phyloP scores from a whole-genome alignment of 257 asterid species.

The Nicotiana tabacum region DNA sequence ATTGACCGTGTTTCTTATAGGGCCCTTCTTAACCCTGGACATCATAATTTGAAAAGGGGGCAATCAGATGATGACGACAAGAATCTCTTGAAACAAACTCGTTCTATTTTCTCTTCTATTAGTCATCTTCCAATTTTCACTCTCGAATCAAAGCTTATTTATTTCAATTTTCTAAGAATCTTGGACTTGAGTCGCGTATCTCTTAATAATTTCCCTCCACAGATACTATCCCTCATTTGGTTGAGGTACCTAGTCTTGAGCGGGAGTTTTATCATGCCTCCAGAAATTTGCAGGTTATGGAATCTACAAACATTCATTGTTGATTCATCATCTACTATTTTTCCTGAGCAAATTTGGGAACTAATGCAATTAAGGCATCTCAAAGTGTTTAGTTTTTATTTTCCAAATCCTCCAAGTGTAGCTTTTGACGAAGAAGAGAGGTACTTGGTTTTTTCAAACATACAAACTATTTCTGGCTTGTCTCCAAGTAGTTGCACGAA shows the following conservation, averaged over 20 bases:
- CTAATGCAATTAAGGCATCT: slow-evolving; percentile 6
- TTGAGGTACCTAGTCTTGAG: neutral
- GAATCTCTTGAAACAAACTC: neutral
- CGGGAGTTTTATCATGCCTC: neutral
- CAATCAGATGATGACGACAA: neutral
- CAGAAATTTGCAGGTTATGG: neutral
- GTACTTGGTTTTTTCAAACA: neutral
- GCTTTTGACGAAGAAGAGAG: too few species aligned
- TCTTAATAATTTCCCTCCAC: neutral
- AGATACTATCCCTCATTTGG: neutral
- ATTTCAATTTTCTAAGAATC: slow-evolving; percentile 8
- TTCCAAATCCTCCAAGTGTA: neutral
- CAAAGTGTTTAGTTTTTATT: neutral
- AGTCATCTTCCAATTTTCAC: neutral
- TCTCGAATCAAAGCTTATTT: neutral
- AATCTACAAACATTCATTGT: neutral
- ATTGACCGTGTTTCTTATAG: too few species aligned
- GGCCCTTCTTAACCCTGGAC: too few species aligned
- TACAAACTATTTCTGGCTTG: neutral
- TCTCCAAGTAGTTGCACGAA: neutral
- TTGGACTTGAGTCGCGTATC: slow-evolving; percentile 6
- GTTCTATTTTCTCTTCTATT: neutral
- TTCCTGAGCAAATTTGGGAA: neutral
- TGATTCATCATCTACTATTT: neutral
- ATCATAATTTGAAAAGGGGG: too few species aligned